Evolutionary conservation across 352 stramenopile genomes (phyloP).

Genomic region (Blastocystis sp.): DNA sequence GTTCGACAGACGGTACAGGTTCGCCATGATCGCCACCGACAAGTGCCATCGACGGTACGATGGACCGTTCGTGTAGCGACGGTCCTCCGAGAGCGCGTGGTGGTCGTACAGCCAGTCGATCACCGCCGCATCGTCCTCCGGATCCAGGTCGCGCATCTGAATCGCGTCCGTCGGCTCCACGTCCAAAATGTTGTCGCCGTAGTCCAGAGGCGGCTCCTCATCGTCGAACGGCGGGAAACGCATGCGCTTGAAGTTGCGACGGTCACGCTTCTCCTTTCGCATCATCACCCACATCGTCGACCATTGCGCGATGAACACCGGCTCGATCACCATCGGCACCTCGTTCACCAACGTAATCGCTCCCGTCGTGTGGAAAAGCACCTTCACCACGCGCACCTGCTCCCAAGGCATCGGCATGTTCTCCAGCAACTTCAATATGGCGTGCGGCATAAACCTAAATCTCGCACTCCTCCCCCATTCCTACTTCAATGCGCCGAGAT

Average conservation of each 20-base stretch:
- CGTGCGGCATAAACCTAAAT: constrained; percentile 76
- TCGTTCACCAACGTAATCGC: constrained; percentile 99
- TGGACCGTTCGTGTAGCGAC: constrained; percentile 84
- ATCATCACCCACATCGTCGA: constrained; percentile 99
- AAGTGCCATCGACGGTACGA: constrained; percentile 92
- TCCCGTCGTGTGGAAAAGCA: constrained; percentile 97
- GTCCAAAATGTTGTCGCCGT: constrained; percentile 87
- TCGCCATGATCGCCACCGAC: constrained; percentile 89
- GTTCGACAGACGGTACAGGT: constrained; percentile 85
- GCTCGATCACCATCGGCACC: constrained; percentile 95
- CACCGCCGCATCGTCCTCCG: constrained; percentile 82
- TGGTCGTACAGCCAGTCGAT: constrained; percentile 97
- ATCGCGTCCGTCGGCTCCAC: constrained; percentile 81
- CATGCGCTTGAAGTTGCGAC: constrained; percentile 98
- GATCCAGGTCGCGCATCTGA: constrained; percentile 76
- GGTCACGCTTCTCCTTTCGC: constrained; percentile 93
- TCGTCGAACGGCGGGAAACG: constrained; percentile 98
- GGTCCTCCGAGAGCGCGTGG: constrained; percentile 76
- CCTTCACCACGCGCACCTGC: constrained; percentile 92
- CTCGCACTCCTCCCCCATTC: constrained; percentile 50
- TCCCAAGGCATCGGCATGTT: constrained; percentile 99
- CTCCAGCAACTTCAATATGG: constrained; percentile 97
- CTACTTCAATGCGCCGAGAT: constrained; percentile 98
- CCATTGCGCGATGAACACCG: constrained; percentile 98
- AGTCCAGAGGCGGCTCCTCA: constrained; percentile 90